Evolutionary conservation across 495 filamentous ascomycete species (phyloP), one percentile per base, ranked within the genome.

Genomic region (Eremomyces bilateralis): DNA sequence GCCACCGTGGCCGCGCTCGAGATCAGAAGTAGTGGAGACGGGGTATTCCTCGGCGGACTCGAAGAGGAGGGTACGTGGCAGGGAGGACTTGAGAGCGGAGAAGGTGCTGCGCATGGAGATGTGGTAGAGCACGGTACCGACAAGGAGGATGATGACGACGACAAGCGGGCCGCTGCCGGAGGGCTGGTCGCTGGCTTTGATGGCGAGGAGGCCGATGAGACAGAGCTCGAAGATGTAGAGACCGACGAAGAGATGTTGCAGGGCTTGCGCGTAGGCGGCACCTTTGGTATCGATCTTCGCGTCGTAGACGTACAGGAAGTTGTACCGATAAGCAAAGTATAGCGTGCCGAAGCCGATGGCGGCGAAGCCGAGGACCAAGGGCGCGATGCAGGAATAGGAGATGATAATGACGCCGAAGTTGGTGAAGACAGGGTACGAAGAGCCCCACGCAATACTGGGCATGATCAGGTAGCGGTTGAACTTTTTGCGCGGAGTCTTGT

Each of bases 271-370:
- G 50, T 94, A 97, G 41, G 77, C 69, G 22, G 78, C 69, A 36
- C 88, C 88, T 43, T 90, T 81, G 18, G 88, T 94, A 56, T 97
- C 85, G 49, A 94, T 75, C 34, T 63, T 41, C 20, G 76, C 66
- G 47, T 90, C 79, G 34, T 74, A 80, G 33, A 93, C 81, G 54
- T 90, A 97, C 31, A 97, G 65, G 46, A 95, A 51, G 50, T 97
- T 92, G 64, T 97, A 95, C 3, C 82, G 71, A 67, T 80, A 94
- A 36, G 88, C 84, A 31, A 91, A 61, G 56, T 94, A 94, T 57
- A 97, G 80, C 36, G 93, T 61, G 36, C 65, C 72, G 38, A 95
- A 62, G 38, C 80, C 85, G 33, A 94, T 61, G 15, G 74, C 72
- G 21, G 77, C 76, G 54, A 94, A 94, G 16, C 73, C 80, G 30